phyloP scores from a whole-genome alignment of 2,329 filamentous ascomycete genomes.

The Talaromyces sp. region DNA sequence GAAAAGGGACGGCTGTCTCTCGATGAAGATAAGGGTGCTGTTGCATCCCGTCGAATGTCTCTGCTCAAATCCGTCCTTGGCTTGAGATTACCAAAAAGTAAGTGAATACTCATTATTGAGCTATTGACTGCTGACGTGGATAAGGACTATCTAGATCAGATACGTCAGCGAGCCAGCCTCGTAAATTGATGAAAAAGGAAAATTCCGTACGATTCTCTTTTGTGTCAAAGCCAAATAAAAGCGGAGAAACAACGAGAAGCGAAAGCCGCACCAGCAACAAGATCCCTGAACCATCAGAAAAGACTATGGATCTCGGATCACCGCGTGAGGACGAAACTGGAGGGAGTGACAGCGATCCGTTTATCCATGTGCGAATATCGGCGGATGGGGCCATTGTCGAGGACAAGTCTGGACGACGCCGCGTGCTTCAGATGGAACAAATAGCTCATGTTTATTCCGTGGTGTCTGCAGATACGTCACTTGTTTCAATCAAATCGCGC shows the following conservation, averaged over 20 bases:
- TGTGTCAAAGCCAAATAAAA: slow-evolving; percentile 23
- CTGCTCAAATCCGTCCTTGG: slow-evolving; percentile 25
- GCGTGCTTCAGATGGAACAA: slow-evolving; percentile 31
- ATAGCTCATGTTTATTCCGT: slow-evolving; percentile 29
- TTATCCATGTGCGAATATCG: slow-evolving; percentile 27
- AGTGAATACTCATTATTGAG: background rate
- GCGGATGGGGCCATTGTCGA: slow-evolving; percentile 27
- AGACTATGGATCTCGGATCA: slow-evolving; percentile 5
- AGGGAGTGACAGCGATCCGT: slow-evolving; percentile 13
- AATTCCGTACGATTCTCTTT: slow-evolving; percentile 31
- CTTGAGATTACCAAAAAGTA: slow-evolving; percentile 25
- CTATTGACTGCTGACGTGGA: background rate
- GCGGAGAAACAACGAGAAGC: slow-evolving; percentile 18
- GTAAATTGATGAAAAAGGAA: slow-evolving; percentile 27
- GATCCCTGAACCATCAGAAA: slow-evolving; percentile 14
- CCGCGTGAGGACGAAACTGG: background rate
- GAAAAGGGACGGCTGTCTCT: slow-evolving; percentile 16
- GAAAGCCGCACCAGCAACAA: slow-evolving; percentile 14
- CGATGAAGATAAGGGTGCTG: slow-evolving; percentile 21
- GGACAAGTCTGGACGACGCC: slow-evolving; percentile 29
- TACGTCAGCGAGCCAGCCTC: slow-evolving; percentile 23
- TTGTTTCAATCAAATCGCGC: slow-evolving; percentile 23
- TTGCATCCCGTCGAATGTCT: slow-evolving; percentile 21
- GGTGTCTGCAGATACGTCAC: slow-evolving; percentile 25
- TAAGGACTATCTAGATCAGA: slow-evolving; percentile 26